Evolutionary conservation across 202 grass and related monocot species (phyloP), one percentile per base, ranked within the genome.

Genomic region (Zizania palustris): DNA sequence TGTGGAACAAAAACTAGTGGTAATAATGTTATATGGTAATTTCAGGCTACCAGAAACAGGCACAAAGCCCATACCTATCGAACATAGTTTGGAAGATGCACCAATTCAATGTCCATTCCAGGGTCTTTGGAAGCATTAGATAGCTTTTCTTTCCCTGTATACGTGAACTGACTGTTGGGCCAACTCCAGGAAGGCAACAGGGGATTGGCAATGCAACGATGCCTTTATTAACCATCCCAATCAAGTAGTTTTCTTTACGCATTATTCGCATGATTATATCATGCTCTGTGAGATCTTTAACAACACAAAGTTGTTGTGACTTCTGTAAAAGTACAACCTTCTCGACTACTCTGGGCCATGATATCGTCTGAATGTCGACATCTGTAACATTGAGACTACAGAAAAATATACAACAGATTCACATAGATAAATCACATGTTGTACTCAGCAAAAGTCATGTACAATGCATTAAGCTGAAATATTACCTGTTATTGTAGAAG

Each of bases 181-280:
- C 92, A 74, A 65, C 87, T 76, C 92, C 92, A 28, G 88, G 92
- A 22, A 95, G 65, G 86, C 88, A 91, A 70, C 49, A 53, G 33
- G 88, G 63, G 83, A 95, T 63, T 3, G 88, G 76, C 63, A 87
- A 87, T 46, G 86, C 83, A 53, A 95, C 72, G 61, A 95, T 57
- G 10, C 88, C 88, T 90, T 91, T 91, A 75, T 95, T 95, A 46
- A 91, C 64, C 92, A 95, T 95, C 58, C 88, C 92, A 56, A 95
- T 89, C 73, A 95, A 77, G 71, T 91, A 95, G 61, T 95, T 95
- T 68, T 95, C 81, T 79, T 95, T 95, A 3, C 88, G 73, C 92
- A 95, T 95, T 77, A 95, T 77, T 72, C 92, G 66, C 88, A 91
- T 95, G 21, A 95, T 69, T 63, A 95, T 73, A 45, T 96, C 89